Evolutionary conservation across 495 filamentous ascomycete genomes (phyloP), one percentile per base, ranked within the genome.

Genomic region (Aspergillus taichungensis): DNA sequence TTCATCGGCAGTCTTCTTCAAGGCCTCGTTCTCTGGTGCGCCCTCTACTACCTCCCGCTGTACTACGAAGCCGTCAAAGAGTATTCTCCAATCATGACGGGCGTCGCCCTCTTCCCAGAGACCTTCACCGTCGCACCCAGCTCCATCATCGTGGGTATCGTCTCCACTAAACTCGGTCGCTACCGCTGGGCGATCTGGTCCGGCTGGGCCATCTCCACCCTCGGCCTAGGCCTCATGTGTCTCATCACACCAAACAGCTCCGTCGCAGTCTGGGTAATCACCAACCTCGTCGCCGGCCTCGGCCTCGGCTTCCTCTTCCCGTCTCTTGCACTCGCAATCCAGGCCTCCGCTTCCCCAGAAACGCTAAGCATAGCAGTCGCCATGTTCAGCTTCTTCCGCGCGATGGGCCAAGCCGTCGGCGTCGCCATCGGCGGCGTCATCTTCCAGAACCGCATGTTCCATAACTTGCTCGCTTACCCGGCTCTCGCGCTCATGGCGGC

Each of bases 301-400:
- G 77, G 79, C 8, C 66, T 68, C 13, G 77, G 77, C 24, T 64
- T 70, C 13, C 60, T 79, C 12, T 72, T 78, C 42, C 72, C 69
- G 9, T 59, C 64, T 12, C 62, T 74, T 48, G 66, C 69, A 37
- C 62, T 77, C 12, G 67, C 66, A 12, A 64, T 72, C 10, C 79
- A 82, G 60, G 78, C 76, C 8, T 58, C 73, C 28, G 62, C 71
- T 30, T 51, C 51, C 1, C 60, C 58, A 31, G 62, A 67, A 24
- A 72, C 80, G 35, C 68, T 75, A 40, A 76, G 73, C 7, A 72
- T 74, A 13, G 78, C 77, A 0, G 69, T 74, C 3, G 71, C 71
- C 47, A 72, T 79, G 66, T 80, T 79, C 53, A 71, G 71, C 28
- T 82, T 82, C 55, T 67, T 76, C 51, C 73, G 79, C 3, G 67